phyloP scores from a whole-genome alignment of 2,329 filamentous ascomycete genomes.

The Aplosporella prunicola region DNA sequence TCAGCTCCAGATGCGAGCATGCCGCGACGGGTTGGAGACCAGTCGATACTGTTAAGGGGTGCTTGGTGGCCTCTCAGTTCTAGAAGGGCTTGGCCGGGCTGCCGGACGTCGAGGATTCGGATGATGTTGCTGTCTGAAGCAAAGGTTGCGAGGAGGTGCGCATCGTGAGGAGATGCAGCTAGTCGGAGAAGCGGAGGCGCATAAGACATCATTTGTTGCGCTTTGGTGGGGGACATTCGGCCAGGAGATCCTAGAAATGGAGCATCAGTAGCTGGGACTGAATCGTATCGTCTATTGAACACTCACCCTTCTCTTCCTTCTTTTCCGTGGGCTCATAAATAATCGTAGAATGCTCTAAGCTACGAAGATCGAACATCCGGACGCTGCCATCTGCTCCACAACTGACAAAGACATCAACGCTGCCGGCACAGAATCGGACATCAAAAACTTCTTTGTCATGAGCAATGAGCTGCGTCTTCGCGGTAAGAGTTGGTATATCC shows the following conservation, averaged over 20 bases:
- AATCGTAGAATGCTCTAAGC: slow-evolving; percentile 94
- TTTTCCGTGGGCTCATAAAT: slow-evolving; percentile 97
- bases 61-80: slow-evolving; percentile 85
- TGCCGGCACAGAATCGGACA: slow-evolving; percentile 94
- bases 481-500: slow-evolving; percentile 96
- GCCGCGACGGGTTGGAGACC: slow-evolving; percentile 80
- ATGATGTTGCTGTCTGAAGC: slow-evolving; percentile 87
- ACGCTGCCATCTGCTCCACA: slow-evolving; percentile 97
- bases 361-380: slow-evolving; percentile 95
- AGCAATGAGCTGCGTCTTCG: slow-evolving; percentile 95
- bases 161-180: slow-evolving; percentile 89
- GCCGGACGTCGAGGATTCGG: slow-evolving; percentile 89
- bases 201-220: slow-evolving; percentile 61
- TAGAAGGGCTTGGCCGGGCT: slow-evolving; percentile 88
- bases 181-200: slow-evolving; percentile 63
- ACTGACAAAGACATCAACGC: slow-evolving; percentile 96
- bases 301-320: slow-evolving; percentile 39
- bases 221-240: slow-evolving; percentile 61
- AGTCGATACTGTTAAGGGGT: slow-evolving; percentile 86
- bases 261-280: slow-evolving; percentile 4
- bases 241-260: slow-evolving; percentile 33
- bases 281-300: slow-evolving; percentile 9
- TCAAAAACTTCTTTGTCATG: slow-evolving; percentile 99
- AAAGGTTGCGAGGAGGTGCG: slow-evolving; percentile 93
- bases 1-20: slow-evolving; percentile 86